Conservation (phyloP, 768 basidiomycete species). For the Collybia sp. region DNA sequence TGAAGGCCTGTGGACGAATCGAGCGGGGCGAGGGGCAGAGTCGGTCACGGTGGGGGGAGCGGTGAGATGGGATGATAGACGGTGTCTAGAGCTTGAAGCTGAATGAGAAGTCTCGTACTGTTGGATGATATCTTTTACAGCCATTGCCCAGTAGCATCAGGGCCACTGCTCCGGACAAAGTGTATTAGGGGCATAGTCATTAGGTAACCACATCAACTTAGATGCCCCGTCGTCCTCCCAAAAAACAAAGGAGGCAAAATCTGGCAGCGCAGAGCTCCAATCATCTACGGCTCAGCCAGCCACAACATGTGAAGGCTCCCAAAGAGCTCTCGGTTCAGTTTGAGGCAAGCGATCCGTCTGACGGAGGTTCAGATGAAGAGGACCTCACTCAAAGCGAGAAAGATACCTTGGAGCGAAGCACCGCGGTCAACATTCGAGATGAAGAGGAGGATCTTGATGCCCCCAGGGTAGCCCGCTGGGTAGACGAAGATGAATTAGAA, state of each 20-base stretch:
- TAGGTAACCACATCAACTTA: background rate
- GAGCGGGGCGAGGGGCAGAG: too few relatives aligned
- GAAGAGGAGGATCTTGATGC: constrained; percentile 40
- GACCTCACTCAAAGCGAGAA: constrained; percentile 6
- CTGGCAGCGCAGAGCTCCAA: too few relatives aligned
- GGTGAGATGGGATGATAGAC: too few relatives aligned
- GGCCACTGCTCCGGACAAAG: too few relatives aligned
- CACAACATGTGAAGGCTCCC: background rate
- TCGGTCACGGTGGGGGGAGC: too few relatives aligned
- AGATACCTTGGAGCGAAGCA: constrained; percentile 11
- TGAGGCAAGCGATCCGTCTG: constrained; percentile 9
- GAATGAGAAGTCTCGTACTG: too few relatives aligned
- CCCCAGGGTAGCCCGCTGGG: constrained; percentile 60
- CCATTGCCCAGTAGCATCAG: too few relatives aligned
- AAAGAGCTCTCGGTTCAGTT: constrained; percentile 6
- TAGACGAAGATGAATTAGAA: constrained; percentile 42
- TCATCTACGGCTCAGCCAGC: too few relatives aligned
- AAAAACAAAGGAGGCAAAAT: background rate
- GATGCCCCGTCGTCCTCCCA: constrained; percentile 32
- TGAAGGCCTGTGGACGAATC: too few relatives aligned
- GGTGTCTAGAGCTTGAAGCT: too few relatives aligned
- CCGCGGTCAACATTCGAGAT: constrained; percentile 13
- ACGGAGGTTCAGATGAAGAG: constrained; percentile 6
- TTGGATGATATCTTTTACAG: too few relatives aligned
- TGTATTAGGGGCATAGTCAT: too few relatives aligned